phyloP scores from a whole-genome alignment of 441 rosid genomes.

The Adansonia rubrostipa region DNA sequence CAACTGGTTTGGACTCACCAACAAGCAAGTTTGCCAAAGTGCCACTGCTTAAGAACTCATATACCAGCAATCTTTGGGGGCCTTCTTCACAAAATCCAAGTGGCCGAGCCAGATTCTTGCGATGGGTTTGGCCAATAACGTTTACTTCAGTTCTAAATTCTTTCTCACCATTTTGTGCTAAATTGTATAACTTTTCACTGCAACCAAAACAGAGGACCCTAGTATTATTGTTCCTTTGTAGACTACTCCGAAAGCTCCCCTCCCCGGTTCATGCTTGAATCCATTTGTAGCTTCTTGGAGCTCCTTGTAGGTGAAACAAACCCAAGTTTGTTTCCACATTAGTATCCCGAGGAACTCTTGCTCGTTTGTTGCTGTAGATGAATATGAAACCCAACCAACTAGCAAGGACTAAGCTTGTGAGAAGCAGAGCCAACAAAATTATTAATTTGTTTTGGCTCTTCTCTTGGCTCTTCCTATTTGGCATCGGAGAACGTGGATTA shows the following conservation, averaged over 20 bases:
- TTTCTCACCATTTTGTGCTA: conserved; percentile 13
- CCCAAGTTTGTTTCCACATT: conserved; percentile 26
- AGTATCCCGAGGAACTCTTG: background rate
- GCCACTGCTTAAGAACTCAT: conserved; percentile 42
- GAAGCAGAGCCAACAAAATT: conserved; percentile 19
- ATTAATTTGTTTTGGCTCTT: background rate
- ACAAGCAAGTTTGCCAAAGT: conserved; percentile 29
- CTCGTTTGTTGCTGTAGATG: conserved; percentile 19
- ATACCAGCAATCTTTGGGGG: conserved; percentile 31
- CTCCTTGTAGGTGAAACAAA: conserved; percentile 30
- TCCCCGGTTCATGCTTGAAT: conserved; percentile 39
- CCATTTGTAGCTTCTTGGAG: conserved; percentile 35
- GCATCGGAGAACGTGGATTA: background rate
- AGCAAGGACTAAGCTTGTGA: conserved; percentile 7
- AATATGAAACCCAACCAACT: conserved; percentile 23
- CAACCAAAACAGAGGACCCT: background rate
- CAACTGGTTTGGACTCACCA: conserved; percentile 25
- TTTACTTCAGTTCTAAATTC: conserved; percentile 41
- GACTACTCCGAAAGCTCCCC: conserved; percentile 37
- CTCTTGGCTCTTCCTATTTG: background rate
- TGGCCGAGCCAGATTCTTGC: conserved; percentile 38
- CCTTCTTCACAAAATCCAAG: conserved; percentile 37
- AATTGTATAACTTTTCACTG: conserved; percentile 35
- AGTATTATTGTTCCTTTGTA: conserved; percentile 26
- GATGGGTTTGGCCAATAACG: conserved; percentile 41